These are phyloP conservation scores for Penicillium sp. DNA, from an alignment of 2,329 filamentous ascomycete species.

Conservation along the genomic window DNA sequence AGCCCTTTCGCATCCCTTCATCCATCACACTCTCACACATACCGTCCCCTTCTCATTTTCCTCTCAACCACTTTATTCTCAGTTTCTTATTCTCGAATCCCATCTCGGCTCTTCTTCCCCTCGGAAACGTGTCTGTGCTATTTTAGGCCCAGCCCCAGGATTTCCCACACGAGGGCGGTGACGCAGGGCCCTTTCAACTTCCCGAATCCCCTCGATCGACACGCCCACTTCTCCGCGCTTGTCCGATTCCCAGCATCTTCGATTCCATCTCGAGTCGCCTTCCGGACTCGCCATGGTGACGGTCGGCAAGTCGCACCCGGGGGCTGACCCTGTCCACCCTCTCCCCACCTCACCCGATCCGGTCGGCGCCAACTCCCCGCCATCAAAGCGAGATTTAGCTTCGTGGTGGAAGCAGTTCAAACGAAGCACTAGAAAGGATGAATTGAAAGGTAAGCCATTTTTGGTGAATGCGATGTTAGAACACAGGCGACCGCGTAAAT, in stretches of 20 bases:
- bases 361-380: conserved; percentile 55
- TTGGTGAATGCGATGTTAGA: neutral
- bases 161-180: conserved; percentile 26
- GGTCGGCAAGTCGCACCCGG: conserved; percentile 29
- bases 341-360: conserved; percentile 36
- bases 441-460: conserved; percentile 50
- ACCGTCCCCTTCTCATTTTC: neutral
- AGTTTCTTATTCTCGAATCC: neutral
- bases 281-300: conserved; percentile 28
- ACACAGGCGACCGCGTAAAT: neutral
- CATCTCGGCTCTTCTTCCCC: neutral
- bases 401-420: conserved; percentile 98
- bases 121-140: conserved; percentile 15
- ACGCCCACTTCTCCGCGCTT: neutral
- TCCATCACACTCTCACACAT: neutral
- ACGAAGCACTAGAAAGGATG: conserved; percentile 55
- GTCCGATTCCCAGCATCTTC: conserved; percentile 2
- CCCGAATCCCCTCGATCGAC: conserved; percentile 15
- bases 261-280: conserved; percentile 1
- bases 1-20: conserved; percentile 8
- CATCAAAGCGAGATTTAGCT: conserved; percentile 76
- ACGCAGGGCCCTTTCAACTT: conserved; percentile 18
- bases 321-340: conserved; percentile 28
- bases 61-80: neutral
- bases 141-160: conserved; percentile 27